phyloP scores from a whole-genome alignment of 768 basidiomycete genomes.

The Russula brevipes region DNA sequence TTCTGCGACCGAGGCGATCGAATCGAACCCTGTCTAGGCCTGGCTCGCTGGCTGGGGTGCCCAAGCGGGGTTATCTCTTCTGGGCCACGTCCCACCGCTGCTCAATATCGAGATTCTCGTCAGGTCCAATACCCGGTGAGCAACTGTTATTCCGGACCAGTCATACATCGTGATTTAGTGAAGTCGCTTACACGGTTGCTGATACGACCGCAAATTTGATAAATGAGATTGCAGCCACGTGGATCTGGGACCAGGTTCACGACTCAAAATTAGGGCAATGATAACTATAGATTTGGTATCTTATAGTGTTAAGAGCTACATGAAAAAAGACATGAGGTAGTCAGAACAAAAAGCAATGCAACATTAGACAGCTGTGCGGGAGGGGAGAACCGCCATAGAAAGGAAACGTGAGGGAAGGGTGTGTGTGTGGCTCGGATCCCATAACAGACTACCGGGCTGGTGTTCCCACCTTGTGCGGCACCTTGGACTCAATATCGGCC shows the following conservation, averaged over 20 bases:
- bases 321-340: slow-evolving; percentile 7
- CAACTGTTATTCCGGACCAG: neutral
- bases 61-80: neutral
- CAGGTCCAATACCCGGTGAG: too few species aligned
- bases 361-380: slow-evolving; percentile 1
- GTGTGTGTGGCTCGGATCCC: neutral
- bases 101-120: too few species aligned
- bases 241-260: too few species aligned
- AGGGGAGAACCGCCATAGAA: neutral
- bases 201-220: neutral
- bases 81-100: too few species aligned
- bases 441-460: slow-evolving; percentile 15
- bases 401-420: neutral
- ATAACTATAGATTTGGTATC: slow-evolving; percentile 16
- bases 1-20: too few species aligned
- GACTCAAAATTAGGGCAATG: too few species aligned
- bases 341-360: slow-evolving; percentile 12
- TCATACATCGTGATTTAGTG: neutral
- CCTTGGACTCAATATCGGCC: slow-evolving; percentile 40
- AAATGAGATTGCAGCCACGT: neutral
- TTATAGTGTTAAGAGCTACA: slow-evolving; percentile 11
- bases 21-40: too few species aligned
- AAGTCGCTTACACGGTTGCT: too few species aligned
- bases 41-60: neutral
- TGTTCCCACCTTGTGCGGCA: slow-evolving; percentile 14